Conservation (phyloP, 2,329 filamentous ascomycete species). For the Aspergillus hortae region DNA sequence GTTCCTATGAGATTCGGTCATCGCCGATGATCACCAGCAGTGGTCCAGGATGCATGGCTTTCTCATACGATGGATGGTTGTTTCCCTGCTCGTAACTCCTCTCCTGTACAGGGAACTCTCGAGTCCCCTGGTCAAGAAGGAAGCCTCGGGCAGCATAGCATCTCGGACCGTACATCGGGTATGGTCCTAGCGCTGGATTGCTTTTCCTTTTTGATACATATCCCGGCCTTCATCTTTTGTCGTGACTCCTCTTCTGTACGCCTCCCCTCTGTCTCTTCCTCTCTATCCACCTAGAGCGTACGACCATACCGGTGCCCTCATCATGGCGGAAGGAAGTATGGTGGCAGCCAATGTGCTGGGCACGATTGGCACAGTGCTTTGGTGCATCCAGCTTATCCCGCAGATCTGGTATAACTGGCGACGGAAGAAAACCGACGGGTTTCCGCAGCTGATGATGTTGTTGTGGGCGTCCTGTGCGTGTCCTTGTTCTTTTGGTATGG, state of each 20-base stretch:
- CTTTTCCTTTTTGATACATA: too few species aligned
- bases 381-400: slow-evolving; percentile 38
- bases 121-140: too few species aligned
- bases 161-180: too few species aligned
- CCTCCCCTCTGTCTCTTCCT: background rate
- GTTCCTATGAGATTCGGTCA: background rate
- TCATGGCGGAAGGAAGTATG: slow-evolving; percentile 13
- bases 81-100: background rate
- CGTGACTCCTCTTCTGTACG: too few species aligned
- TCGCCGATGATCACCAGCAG: background rate
- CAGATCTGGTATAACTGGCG: slow-evolving; percentile 62
- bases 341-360: slow-evolving; percentile 37
- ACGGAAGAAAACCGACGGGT: slow-evolving; percentile 58
- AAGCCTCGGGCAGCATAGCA: too few species aligned
- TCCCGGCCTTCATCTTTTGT: too few species aligned
- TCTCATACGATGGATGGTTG: background rate
- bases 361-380: slow-evolving; percentile 40
- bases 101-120: too few species aligned
- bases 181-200: too few species aligned
- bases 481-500: background rate
- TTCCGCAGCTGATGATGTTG: slow-evolving; percentile 60
- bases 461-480: slow-evolving; percentile 56
- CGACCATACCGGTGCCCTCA: background rate
- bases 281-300: background rate
- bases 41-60: too few species aligned